Evolutionary conservation across 164 flowering plant genomes (phyloP), one percentile per base, ranked within the genome.

Genomic region (Amborella trichopoda): DNA sequence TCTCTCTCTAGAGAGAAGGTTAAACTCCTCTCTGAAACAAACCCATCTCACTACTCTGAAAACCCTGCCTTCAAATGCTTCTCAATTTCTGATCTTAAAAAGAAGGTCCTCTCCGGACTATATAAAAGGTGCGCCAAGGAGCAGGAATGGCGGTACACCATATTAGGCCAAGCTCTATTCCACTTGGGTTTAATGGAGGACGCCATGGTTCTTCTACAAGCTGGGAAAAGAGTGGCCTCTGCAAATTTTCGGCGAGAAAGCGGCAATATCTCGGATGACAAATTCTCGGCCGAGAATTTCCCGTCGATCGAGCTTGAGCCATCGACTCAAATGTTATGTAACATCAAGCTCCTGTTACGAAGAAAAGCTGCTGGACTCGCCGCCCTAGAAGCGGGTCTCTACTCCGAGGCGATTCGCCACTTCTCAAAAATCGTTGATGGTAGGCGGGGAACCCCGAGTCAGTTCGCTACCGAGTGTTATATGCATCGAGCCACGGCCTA

Each of bases 91-190:
- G 96, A 84, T 58, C 68, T 91, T 62, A 91, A 83, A 80, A 83
- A 81, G 69, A 81, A 76, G 36, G 90, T 87, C 40, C 65, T 81
- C 74, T 80, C 87, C 17, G 88, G 95, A 0, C 60, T 84, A 17
- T 67, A 66, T 54, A 81, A 71, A 66, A 74, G 61, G 50, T 60
- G 70, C 58, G 83, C 80, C 5, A 81, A 75, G 45, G 87, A 85
- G 64, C 94, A 89, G 26, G 81, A 78, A 57, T 93, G 99, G 99
- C 85, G 99, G 97, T 93, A 85, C 64, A 50, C 76, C 65, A 80
- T 87, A 5, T 52, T 91, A 4, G 99, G 99, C 0, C 83, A 91
- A 74, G 99, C 96, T 2, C 87, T 95, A 52, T 74, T 76, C 59
- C 95, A 85, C 38, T 59, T 93, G 11, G 99, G 99, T 22, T 54